These are phyloP conservation scores for Ophiostoma ips DNA, from an alignment of 2,329 filamentous ascomycete genomes.

Conservation along the genomic window DNA sequence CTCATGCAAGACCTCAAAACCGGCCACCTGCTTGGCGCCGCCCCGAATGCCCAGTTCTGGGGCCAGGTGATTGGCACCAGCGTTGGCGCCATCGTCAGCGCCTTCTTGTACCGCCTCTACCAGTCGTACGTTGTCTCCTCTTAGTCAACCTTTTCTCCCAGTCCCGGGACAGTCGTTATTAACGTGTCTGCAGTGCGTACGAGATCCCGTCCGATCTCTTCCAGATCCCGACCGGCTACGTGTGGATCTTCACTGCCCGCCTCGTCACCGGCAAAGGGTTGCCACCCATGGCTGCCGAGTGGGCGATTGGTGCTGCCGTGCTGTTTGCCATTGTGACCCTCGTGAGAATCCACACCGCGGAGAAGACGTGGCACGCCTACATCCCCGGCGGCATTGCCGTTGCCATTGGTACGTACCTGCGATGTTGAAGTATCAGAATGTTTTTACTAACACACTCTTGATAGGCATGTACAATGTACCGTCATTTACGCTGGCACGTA, in stretches of 20 bases:
- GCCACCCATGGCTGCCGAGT: slow-evolving; percentile 69
- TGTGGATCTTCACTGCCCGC: slow-evolving; percentile 94
- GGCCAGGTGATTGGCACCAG: slow-evolving; percentile 86
- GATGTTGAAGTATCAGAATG: neutral
- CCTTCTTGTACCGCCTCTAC: slow-evolving; percentile 79
- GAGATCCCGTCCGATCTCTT: slow-evolving; percentile 78
- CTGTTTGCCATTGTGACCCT: slow-evolving; percentile 62
- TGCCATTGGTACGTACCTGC: slow-evolving; percentile 54
- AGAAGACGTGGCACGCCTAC: slow-evolving; percentile 53
- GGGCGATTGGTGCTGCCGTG: slow-evolving; percentile 58
- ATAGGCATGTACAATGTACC: slow-evolving; percentile 93
- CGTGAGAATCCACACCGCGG: slow-evolving; percentile 45
- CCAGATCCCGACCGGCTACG: slow-evolving; percentile 85
- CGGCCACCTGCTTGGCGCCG: slow-evolving; percentile 80
- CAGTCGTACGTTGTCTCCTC: slow-evolving; percentile 36
- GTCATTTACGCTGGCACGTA: slow-evolving; percentile 82
- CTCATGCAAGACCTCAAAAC: slow-evolving; percentile 97
- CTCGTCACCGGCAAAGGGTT: slow-evolving; percentile 84
- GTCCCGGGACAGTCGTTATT: neutral
- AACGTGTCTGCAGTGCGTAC: slow-evolving; percentile 48
- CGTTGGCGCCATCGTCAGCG: slow-evolving; percentile 72
- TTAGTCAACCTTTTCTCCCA: neutral
- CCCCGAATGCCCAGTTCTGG: slow-evolving; percentile 91
- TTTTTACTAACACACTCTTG: neutral
- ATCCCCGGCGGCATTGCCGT: slow-evolving; percentile 92